Percentiles rank a stretch among this genome's conserved stretches.
Conservation (phyloP, 2,329 filamentous ascomycete genomes). For the Aspergillus sp. region DNA sequence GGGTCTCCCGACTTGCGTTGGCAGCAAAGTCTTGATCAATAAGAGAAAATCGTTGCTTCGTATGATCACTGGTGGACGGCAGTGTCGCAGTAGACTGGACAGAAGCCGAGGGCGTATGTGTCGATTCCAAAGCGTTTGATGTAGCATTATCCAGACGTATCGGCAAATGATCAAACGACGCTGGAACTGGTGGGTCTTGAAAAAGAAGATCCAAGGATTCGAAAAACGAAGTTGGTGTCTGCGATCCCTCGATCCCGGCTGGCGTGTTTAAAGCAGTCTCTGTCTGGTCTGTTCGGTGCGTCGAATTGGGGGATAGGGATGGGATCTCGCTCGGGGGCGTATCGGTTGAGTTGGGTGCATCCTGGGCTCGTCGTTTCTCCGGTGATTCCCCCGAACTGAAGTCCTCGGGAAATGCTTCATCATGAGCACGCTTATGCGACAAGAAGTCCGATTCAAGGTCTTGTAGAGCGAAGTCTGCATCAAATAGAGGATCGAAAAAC, state of each 20-base stretch:
- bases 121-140: not conserved
- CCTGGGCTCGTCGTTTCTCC: slow-evolving; percentile 12
- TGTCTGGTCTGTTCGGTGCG: slow-evolving; percentile 7
- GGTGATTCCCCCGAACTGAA: slow-evolving; percentile 6
- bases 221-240: slow-evolving; percentile 14
- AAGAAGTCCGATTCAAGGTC: slow-evolving; percentile 10
- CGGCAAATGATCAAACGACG: not conserved
- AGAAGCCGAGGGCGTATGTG: not conserved
- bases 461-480: slow-evolving; percentile 10
- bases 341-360: slow-evolving; percentile 2
- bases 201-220: slow-evolving; percentile 14
- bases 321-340: slow-evolving; percentile 12
- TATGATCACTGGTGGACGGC: slow-evolving; percentile 11
- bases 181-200: slow-evolving; percentile 4
- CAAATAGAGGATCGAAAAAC: slow-evolving; percentile 14
- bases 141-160: not conserved
- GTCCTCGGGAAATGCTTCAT: slow-evolving; percentile 15
- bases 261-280: slow-evolving; percentile 13
- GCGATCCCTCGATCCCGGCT: slow-evolving; percentile 6
- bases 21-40: slow-evolving; percentile 15
- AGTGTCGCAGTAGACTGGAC: not conserved
- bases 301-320: slow-evolving; percentile 13
- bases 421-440: slow-evolving; percentile 16
- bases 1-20: slow-evolving; percentile 15
- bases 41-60: slow-evolving; percentile 16